Conservation (phyloP, 208 protist species). For the Crithidia expoeki region DNA sequence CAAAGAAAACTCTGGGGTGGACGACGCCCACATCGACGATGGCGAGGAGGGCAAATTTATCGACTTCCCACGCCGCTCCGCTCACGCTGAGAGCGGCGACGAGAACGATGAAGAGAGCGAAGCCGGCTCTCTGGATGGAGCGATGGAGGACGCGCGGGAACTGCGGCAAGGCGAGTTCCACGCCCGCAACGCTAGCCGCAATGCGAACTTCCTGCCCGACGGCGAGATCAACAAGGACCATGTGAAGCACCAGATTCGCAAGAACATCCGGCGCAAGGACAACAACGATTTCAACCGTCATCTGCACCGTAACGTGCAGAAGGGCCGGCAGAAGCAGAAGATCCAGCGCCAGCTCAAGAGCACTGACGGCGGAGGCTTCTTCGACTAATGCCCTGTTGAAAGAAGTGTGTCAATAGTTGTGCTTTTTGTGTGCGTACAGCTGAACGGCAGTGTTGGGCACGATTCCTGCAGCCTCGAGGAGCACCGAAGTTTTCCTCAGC, state of each 20-base stretch:
- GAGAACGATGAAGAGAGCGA: slow-evolving; percentile 35
- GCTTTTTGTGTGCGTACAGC: too few relatives aligned
- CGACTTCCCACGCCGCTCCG: not conserved
- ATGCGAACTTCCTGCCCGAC: slow-evolving; percentile 63
- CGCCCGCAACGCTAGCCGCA: slow-evolving; percentile 39
- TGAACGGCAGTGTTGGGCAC: too few relatives aligned
- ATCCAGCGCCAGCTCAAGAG: slow-evolving; percentile 81
- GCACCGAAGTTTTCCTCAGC: too few relatives aligned
- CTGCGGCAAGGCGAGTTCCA: slow-evolving; percentile 36
- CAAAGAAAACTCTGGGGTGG: slow-evolving; percentile 12
- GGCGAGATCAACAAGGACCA: slow-evolving; percentile 76
- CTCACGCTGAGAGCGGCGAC: slow-evolving; percentile 7
- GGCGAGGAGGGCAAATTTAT: slow-evolving; percentile 28
- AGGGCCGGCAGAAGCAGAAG: slow-evolving; percentile 82
- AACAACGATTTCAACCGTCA: slow-evolving; percentile 76
- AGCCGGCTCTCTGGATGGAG: slow-evolving; percentile 45
- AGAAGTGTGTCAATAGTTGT: too few relatives aligned
- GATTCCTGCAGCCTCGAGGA: too few relatives aligned
- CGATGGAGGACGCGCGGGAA: slow-evolving; percentile 44
- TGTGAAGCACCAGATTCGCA: slow-evolving; percentile 68
- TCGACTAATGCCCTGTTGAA: slow-evolving; percentile 18
- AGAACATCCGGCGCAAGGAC: slow-evolving; percentile 54
- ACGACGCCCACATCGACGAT: slow-evolving; percentile 31
- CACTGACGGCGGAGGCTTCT: slow-evolving; percentile 56
- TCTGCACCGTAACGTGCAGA: slow-evolving; percentile 89